Conservation (phyloP, 1,139 yeast genomes). For the Taphrina communis region DNA sequence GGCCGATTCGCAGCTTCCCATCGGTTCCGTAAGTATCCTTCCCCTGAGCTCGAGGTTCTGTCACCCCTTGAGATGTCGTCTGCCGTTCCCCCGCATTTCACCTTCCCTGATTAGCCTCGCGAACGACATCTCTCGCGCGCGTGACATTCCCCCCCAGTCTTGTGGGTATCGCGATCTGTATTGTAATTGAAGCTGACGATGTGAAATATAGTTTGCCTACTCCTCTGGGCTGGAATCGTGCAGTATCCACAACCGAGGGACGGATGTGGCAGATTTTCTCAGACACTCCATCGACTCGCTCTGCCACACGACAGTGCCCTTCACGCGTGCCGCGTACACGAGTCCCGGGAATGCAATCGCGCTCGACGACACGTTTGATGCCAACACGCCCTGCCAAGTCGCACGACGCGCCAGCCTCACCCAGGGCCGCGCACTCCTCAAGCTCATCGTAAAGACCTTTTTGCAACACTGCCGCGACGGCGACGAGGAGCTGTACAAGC, state of each 20-base stretch:
- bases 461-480: constrained; percentile 11
- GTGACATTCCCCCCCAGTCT: too few species aligned
- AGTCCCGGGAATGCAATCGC: constrained; percentile 19
- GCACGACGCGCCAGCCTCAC: constrained; percentile 39
- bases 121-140: too few species aligned
- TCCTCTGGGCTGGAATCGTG: constrained; percentile 43
- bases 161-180: too few species aligned
- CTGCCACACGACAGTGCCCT: constrained; percentile 34
- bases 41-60: not conserved
- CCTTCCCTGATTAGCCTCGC: too few species aligned
- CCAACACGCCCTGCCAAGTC: constrained; percentile 41
- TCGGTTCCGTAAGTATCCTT: constrained; percentile 27
- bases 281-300: constrained; percentile 32
- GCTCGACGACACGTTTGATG: constrained; percentile 39
- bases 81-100: too few species aligned
- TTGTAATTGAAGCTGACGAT: not conserved
- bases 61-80: not conserved
- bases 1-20: constrained; percentile 37
- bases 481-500: constrained; percentile 1
- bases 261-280: constrained; percentile 33
- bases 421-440: constrained; percentile 42
- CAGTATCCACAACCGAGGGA: constrained; percentile 25
- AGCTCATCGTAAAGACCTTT: constrained; percentile 28
- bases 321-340: constrained; percentile 32
- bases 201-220: constrained; percentile 39